These are phyloP conservation scores for Achaetomiella virescens DNA, from an alignment of 495 filamentous ascomycete genomes.

Conservation along the genomic window DNA sequence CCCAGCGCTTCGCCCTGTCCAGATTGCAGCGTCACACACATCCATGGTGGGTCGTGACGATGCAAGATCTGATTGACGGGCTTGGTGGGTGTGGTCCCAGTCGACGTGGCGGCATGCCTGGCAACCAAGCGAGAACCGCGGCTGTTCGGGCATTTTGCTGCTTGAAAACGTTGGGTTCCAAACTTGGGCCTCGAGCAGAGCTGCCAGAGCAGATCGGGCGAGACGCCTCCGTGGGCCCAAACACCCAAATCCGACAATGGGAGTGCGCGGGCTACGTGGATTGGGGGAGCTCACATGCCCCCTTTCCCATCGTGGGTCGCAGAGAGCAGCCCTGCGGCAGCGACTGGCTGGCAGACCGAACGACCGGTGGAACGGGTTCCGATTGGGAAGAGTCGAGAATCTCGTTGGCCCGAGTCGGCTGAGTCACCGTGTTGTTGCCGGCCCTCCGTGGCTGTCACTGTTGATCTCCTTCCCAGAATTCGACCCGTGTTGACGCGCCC, in stretches of 20 bases:
- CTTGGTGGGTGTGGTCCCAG: not conserved
- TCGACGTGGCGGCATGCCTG: constrained; percentile 7
- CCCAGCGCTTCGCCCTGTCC: not conserved
- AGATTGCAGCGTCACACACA: not conserved
- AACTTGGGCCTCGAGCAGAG: not conserved
- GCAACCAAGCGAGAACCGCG: not conserved
- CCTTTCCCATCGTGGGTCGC: not conserved
- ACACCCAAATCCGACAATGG: not conserved
- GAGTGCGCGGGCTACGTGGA: not conserved
- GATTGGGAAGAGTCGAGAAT: constrained; percentile 14
- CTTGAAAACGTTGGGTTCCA: constrained; percentile 9
- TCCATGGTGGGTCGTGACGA: not conserved
- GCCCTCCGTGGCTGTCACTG: not conserved
- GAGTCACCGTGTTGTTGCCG: not conserved
- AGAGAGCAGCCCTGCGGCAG: constrained; percentile 2
- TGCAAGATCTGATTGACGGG: constrained; percentile 1
- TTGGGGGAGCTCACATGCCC: not conserved
- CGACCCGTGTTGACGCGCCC: not conserved
- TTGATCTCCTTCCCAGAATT: not conserved
- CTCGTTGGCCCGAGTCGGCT: constrained; percentile 6
- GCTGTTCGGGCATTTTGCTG: not conserved
- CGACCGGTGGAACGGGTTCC: constrained; percentile 10
- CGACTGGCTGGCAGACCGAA: constrained; percentile 6
- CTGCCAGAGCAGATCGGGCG: not conserved
- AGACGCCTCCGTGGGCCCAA: not conserved